Percentiles rank a stretch among this genome's conserved stretches.
phyloP scores from a whole-genome alignment of 129 eudicot species.

The Gnaphalium uliginosum region DNA sequence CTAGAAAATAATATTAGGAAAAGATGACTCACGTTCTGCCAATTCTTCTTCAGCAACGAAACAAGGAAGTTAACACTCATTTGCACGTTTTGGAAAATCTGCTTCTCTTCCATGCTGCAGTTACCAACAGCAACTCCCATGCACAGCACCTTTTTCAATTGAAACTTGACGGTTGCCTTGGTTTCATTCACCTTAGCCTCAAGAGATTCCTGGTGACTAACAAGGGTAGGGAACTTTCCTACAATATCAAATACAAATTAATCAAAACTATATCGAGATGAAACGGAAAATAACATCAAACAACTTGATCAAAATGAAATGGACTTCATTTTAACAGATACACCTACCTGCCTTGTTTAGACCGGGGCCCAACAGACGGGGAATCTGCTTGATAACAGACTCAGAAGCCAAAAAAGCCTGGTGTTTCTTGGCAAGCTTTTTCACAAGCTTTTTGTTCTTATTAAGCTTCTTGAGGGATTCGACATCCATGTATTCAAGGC shows the following conservation, averaged over 20 bases:
- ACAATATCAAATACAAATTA: slow-evolving; percentile 4
- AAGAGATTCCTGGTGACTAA: slow-evolving; percentile 58
- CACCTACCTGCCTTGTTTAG: slow-evolving; percentile 55
- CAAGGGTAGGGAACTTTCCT: slow-evolving; percentile 74
- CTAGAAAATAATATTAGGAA: neutral
- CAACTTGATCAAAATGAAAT: neutral
- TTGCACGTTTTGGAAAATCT: slow-evolving; percentile 65
- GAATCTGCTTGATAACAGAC: slow-evolving; percentile 60
- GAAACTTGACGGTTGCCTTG: slow-evolving; percentile 64
- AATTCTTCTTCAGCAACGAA: slow-evolving; percentile 59
- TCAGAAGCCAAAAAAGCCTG: slow-evolving; percentile 61
- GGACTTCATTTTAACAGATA: neutral
- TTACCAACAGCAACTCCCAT: slow-evolving; percentile 80
- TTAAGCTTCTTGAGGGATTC: slow-evolving; percentile 55
- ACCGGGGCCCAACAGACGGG: slow-evolving; percentile 60
- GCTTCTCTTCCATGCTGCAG: slow-evolving; percentile 66
- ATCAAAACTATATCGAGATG: neutral
- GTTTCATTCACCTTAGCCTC: slow-evolving; percentile 62
- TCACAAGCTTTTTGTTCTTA: slow-evolving; percentile 59
- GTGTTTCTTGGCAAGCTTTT: slow-evolving; percentile 58
- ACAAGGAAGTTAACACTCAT: slow-evolving; percentile 71
- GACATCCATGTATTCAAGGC: slow-evolving; percentile 55
- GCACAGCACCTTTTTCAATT: slow-evolving; percentile 65
- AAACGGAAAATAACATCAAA: too few relatives aligned
- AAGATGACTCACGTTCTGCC: slow-evolving; percentile 59